Conservation (phyloP, 306 rosid species). For the Luffa aegyptiaca region DNA sequence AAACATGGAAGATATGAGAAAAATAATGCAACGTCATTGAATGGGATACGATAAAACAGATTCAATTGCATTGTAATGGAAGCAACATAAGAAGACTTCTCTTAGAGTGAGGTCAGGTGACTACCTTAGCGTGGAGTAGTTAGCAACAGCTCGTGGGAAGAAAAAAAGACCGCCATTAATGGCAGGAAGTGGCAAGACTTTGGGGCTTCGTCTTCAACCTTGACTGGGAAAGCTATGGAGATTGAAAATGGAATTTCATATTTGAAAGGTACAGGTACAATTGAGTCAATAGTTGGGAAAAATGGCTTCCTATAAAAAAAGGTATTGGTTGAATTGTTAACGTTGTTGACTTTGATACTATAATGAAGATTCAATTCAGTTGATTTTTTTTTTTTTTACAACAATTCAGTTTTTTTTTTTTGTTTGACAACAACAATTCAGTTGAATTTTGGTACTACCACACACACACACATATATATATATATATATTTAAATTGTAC, state of each 20-base stretch:
- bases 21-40: not conserved
- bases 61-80: not conserved
- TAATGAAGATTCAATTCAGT: too few relatives aligned
- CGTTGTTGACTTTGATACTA: too few relatives aligned
- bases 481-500: too few relatives aligned
- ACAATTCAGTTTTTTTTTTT: too few relatives aligned
- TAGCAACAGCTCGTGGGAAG: not conserved
- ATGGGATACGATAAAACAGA: not conserved
- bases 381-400: too few relatives aligned
- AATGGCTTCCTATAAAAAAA: too few relatives aligned
- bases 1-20: not conserved
- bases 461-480: too few relatives aligned
- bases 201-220: not conserved
- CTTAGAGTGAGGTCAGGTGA: not conserved
- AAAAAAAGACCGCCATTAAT: not conserved
- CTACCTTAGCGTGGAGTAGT: not conserved
- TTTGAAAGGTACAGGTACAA: too few relatives aligned
- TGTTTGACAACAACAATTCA: too few relatives aligned
- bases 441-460: too few relatives aligned
- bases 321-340: too few relatives aligned
- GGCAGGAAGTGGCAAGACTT: not conserved
- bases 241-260: not conserved
- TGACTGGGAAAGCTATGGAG: not conserved
- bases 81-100: not conserved
- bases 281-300: too few relatives aligned